Evolutionary conservation across 75 land plant genomes (phyloP), one percentile per base, ranked within the genome.

Genomic region (Picea sitchensis): DNA sequence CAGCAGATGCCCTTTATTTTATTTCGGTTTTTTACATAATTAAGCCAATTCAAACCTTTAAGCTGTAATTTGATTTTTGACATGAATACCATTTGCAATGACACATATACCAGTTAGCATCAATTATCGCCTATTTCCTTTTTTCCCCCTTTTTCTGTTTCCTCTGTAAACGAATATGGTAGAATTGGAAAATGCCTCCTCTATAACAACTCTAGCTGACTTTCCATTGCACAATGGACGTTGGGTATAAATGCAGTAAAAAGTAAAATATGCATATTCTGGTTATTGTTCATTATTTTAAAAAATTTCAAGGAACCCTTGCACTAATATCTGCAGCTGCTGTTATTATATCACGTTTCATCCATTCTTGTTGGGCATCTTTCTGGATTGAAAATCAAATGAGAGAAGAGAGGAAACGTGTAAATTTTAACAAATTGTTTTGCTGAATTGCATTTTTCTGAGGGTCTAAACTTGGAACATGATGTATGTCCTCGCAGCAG

Each of bases 401-500:
- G 34, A 63, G 31, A 26, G 51, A 78, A 30, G 38, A 7, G 44
- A 26, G 47, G 36, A 61, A 60, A 36, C 30, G 5, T 13, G 44
- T 34, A 47, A 14, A 14, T 56, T 32, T 13, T 78, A 73, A 14
- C 11, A 32, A 58, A 18, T 34, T 18, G 13, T 56, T 12, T 2
- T 73, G 56, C 21, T 80, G 14, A 32, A 54, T 30, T 30, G 21
- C 44, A 78, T 9, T 67, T 62, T 60, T 34, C 17, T 30, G 47
- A 23, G 81, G 5, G 38, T 51, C 61, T 41, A 31, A 56, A 18
- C 56, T 60, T 72, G 30, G 17, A 78, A 32, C 30, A 41, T 36
- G 14, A 58, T 32, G 23, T 23, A 8, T 77, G 26, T 15, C 69
- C 57, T 61, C 86, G 83, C 90, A 92, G 95, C 95, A 65, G 98